phyloP scores from a whole-genome alignment of 2,329 filamentous ascomycete genomes.

The Neoscytalidium dimidiatum region DNA sequence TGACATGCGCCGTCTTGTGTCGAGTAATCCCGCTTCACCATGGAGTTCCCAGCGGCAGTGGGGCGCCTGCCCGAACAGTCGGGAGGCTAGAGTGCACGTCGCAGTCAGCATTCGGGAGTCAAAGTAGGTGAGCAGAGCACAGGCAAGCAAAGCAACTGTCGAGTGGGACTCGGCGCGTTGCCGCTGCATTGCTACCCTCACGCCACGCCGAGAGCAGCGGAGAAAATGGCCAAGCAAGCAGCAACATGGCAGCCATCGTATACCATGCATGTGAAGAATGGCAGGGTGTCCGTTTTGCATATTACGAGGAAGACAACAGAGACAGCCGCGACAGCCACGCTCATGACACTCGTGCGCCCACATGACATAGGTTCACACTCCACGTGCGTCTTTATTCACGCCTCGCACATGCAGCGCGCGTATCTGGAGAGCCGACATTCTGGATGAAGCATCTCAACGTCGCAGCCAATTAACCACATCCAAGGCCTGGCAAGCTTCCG shows the following conservation, averaged over 20 bases:
- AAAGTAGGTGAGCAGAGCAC: background rate
- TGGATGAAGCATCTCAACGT: background rate
- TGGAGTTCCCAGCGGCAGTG: background rate
- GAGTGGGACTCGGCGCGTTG: background rate
- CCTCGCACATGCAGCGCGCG: background rate
- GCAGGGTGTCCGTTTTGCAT: background rate
- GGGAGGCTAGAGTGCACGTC: background rate
- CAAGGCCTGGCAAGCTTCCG: background rate
- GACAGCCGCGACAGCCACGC: background rate
- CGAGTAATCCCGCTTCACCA: background rate
- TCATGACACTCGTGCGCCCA: background rate
- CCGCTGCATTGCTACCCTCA: constrained; percentile 1
- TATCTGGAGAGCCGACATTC: background rate
- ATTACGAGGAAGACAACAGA: background rate
- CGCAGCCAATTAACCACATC: background rate
- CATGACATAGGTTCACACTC: background rate
- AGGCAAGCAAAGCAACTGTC: background rate
- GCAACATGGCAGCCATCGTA: background rate
- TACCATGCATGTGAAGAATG: constrained; percentile 3
- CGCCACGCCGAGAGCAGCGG: background rate
- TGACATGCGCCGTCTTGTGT: background rate
- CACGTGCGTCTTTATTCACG: background rate
- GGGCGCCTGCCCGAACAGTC: background rate
- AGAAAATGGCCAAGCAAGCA: background rate
- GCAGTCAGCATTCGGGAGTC: background rate